phyloP scores from a whole-genome alignment of 2,329 filamentous ascomycete genomes.

The Thelonectria blattea region DNA sequence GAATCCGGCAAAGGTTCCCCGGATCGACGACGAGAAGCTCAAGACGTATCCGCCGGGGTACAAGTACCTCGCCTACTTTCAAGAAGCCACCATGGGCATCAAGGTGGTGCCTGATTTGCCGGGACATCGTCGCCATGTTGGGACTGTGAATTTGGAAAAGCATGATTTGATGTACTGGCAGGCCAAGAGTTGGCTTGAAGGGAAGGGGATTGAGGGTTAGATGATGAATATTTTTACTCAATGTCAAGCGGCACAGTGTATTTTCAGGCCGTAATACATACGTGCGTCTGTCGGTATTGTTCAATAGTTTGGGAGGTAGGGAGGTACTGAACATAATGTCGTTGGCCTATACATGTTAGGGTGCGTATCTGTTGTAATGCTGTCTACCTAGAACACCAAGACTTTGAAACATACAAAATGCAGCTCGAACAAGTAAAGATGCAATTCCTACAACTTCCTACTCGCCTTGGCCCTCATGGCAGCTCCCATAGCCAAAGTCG shows the following conservation, averaged over 20 bases:
- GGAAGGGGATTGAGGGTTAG: slow-evolving; percentile 41
- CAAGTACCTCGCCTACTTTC: slow-evolving; percentile 52
- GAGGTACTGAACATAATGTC: too few species aligned
- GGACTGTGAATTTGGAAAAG: slow-evolving; percentile 42
- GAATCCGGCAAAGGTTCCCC: slow-evolving; percentile 49
- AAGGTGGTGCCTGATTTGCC: slow-evolving; percentile 52
- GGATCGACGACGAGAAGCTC: slow-evolving; percentile 48
- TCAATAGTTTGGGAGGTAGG: too few species aligned
- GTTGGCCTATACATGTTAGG: too few species aligned
- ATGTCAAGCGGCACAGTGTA: too few species aligned
- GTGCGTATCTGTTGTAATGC: too few species aligned
- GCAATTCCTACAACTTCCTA: background rate
- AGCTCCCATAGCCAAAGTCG: slow-evolving; percentile 7
- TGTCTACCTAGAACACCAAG: too few species aligned
- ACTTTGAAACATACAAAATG: too few species aligned
- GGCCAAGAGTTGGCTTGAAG: slow-evolving; percentile 52
- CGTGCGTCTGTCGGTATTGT: too few species aligned
- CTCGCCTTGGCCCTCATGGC: slow-evolving; percentile 14
- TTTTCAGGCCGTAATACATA: too few species aligned
- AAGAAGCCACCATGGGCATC: slow-evolving; percentile 53
- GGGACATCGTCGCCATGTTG: slow-evolving; percentile 45
- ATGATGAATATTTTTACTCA: background rate
- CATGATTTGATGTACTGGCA: slow-evolving; percentile 53
- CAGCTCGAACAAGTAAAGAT: too few species aligned
- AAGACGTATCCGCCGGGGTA: slow-evolving; percentile 51